A percentile compares a stretch with the other conserved stretches of the same genome.
Conservation (phyloP, 305 asterid genomes). For the Ajuga reptans region DNA sequence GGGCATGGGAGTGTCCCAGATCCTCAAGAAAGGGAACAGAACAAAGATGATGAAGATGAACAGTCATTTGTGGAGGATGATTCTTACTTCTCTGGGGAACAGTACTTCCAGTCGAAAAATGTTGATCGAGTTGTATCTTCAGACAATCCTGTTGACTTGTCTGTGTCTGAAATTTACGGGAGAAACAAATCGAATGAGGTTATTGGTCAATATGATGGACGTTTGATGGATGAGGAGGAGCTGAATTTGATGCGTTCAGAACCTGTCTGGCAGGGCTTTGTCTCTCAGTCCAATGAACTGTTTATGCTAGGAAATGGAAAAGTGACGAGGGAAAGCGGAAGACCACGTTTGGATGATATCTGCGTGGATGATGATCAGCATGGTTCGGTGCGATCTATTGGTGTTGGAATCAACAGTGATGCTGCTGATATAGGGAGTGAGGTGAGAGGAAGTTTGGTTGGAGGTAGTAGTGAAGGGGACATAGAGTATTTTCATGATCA, state of each 20-base stretch:
- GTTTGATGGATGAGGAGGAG: constrained; percentile 87
- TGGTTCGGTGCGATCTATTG: constrained; percentile 93
- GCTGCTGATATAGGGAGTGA: constrained; percentile 89
- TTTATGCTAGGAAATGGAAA: constrained; percentile 57
- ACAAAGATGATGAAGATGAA: constrained; percentile 74
- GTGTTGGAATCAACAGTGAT: constrained; percentile 94
- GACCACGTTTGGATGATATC: constrained; percentile 52
- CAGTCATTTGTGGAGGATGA: constrained; percentile 96
- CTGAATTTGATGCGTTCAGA: constrained; percentile 74
- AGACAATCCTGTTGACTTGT: constrained; percentile 45
- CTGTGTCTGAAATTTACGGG: constrained; percentile 39
- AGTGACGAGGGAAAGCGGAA: constrained; percentile 50
- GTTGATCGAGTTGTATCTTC: constrained; percentile 48
- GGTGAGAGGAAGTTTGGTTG: constrained; percentile 77
- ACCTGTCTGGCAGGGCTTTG: constrained; percentile 97
- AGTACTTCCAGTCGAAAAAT: constrained; percentile 55
- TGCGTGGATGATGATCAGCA: constrained; percentile 84
- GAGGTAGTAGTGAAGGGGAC: constrained; percentile 88
- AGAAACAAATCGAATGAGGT: constrained; percentile 45
- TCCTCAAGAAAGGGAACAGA: constrained; percentile 60
- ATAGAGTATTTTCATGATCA: constrained; percentile 58
- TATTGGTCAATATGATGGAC: constrained; percentile 79
- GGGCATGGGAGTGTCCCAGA: constrained; percentile 75
- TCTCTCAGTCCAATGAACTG: constrained; percentile 68
- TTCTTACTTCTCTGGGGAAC: constrained; percentile 88